Percentiles rank a stretch among this genome's conserved stretches.
phyloP scores from a whole-genome alignment of 805 yeast genomes.

The Sporopachydermia quercuum region DNA sequence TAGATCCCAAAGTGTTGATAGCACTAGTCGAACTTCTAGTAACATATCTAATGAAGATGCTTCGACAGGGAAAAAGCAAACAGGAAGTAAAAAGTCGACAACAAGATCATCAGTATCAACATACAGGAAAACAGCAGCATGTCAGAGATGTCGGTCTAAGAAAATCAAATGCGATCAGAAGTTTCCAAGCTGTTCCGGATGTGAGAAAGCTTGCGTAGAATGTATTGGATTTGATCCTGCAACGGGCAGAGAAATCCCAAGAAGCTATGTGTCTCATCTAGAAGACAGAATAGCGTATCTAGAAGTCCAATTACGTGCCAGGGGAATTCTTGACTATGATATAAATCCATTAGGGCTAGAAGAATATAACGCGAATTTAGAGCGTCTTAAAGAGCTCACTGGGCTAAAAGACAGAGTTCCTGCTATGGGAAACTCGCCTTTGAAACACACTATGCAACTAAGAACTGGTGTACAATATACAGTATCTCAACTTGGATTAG shows the following conservation, averaged over 20 bases:
- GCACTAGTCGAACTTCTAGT: too few relatives aligned
- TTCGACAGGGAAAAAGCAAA: too few relatives aligned
- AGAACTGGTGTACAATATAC: neutral
- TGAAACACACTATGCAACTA: neutral
- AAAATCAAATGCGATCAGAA: slow-evolving; percentile 1
- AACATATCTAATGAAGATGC: too few relatives aligned
- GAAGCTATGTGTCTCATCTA: slow-evolving; percentile 48
- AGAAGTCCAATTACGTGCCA: slow-evolving; percentile 25
- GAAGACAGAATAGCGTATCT: slow-evolving; percentile 38
- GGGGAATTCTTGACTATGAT: slow-evolving; percentile 20
- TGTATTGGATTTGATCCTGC: slow-evolving; percentile 64
- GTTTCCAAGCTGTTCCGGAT: neutral
- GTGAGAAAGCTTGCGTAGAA: slow-evolving; percentile 32
- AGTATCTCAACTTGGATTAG: neutral
- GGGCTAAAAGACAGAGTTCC: too few relatives aligned
- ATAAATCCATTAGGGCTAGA: neutral
- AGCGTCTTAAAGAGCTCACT: neutral
- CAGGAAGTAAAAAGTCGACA: too few relatives aligned
- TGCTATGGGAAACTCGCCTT: neutral
- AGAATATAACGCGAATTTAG: neutral
- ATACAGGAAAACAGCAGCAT: slow-evolving; percentile 48
- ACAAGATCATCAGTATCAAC: slow-evolving; percentile 14
- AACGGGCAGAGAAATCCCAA: slow-evolving; percentile 57
- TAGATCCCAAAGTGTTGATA: too few relatives aligned
- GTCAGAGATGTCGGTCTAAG: slow-evolving; percentile 46